Evolutionary conservation across 805 yeast species (phyloP), one percentile per base, ranked within the genome.

Genomic region (Kuraishia capsulata): DNA sequence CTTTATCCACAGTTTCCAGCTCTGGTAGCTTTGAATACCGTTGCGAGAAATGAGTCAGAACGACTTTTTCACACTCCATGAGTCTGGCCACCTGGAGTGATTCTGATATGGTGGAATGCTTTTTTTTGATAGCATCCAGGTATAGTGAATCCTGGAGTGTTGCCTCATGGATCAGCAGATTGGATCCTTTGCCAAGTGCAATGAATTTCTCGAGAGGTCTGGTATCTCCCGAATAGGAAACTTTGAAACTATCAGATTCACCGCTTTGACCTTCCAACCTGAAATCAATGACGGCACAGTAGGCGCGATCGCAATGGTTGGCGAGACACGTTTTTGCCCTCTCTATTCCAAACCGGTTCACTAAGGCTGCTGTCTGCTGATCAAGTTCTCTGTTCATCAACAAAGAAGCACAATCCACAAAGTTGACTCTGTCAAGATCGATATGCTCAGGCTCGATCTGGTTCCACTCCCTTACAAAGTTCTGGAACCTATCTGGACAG

Each of bases 151-250:
- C 85, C 41, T 86, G 96, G 44, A 92, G 71, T 0, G 98, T 86
- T 0, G 97, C 89, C 56, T 92, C 99, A 57, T 92, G 99, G 36
- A 92, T 78, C 42, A 92, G 66, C 36, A 92, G 56, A 52, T 87
- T 90, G 20, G 86, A 73, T 10, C 64, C 56, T 17, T 52, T 42
- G 2, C 96, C 97, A 38, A 85, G 71, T 2, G 61, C 66, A 2
- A 62, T 50, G 57, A 88, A 88, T 36, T 55, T 60, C 3, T 61
- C 51, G 45, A 77, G 79, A 1, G 98, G 98, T 49, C 97, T 73
- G 0, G 97, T 86, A 54, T 92, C 99, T 10, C 98, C 98, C 2
- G 96, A 87, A 54, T 85, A 92, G 1, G 96, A 81, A 1, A 89
- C 65, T 47, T 75, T 81, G 64, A 87, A 87, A 6, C 43, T 33